Percentiles rank a stretch among this genome's conserved stretches.
These are phyloP conservation scores for Trametes pubescens DNA, from an alignment of 1,284 basidiomycete species.

Conservation along the genomic window DNA sequence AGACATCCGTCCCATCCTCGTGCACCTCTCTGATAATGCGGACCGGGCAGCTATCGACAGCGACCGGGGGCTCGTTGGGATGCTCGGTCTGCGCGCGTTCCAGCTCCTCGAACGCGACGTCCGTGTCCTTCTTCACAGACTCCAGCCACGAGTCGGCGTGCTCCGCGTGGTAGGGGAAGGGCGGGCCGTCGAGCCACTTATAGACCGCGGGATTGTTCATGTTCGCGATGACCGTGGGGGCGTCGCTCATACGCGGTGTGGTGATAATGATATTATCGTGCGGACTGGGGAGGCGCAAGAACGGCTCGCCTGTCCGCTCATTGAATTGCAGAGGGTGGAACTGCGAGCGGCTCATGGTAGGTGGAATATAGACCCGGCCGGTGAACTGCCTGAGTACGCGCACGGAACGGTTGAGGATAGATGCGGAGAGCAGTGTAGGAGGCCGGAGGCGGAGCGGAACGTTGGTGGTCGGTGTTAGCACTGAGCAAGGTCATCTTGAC, in stretches of 20 bases:
- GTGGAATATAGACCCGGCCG: not conserved
- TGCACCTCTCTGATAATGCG: constrained; percentile 54
- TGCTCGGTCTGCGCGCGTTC: constrained; percentile 39
- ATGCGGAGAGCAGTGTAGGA: not conserved
- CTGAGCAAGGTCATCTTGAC: no score
- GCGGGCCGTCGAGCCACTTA: constrained; percentile 53
- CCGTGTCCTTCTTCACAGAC: constrained; percentile 34
- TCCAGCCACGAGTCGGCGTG: constrained; percentile 48
- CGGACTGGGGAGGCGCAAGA: constrained; percentile 46
- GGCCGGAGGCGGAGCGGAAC: no score
- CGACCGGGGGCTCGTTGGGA: constrained; percentile 38
- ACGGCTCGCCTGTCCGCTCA: constrained; percentile 37
- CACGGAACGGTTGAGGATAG: not conserved
- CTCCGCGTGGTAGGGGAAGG: constrained; percentile 60
- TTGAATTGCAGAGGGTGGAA: constrained; percentile 37
- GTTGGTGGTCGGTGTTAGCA: not conserved
- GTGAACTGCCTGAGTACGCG: no score
- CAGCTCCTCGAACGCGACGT: constrained; percentile 49
- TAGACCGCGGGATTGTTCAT: constrained; percentile 62
- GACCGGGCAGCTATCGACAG: constrained; percentile 53
- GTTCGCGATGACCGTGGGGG: constrained; percentile 42
- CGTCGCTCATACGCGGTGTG: constrained; percentile 59
- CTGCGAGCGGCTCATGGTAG: constrained; percentile 24
- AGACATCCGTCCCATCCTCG: constrained; percentile 56
- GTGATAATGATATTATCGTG: constrained; percentile 65